Base-by-base conservation (phyloP, 2,329 filamentous ascomycete genomes). In the Penicillium sp. region DNA sequence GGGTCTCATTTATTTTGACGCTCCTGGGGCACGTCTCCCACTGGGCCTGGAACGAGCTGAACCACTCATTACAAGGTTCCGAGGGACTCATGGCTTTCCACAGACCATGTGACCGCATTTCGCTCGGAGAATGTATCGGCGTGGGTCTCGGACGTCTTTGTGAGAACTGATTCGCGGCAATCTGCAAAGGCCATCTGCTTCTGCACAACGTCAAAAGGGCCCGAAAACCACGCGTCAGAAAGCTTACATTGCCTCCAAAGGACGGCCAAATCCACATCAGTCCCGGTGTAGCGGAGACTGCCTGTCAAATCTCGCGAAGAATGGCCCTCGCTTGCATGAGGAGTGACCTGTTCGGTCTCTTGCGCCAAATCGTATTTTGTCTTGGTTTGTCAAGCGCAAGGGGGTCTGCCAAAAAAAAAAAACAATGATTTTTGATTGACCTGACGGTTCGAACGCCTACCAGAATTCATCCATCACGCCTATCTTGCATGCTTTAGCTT, bases 251-350 rank as follows among this genome's bases (percentile, higher is more conserved):
- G 60, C 42, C 54, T 63, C 33, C 54, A 54, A 39, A 51, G 58
- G n/a, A 60, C 58, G 47, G 48, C 60, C 36, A 63, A 53, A 52
- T 61, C 60, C 56, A 52, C 48, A 51, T 54, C 52, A 8, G 53
- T 55, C 24, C 59, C 56, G 10, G 61, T 50, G 47, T 50, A 42
- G 38, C 55, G 57, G 31, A 57, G 53, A 9, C 42, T 51, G 21
- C 18, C 16, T 23, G 62, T 59, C n/a, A 6, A 36, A 36, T 16
- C 2, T 36, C 1, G n/a, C n/a, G 33, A 7, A 36, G 7, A 8
- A 7, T n/a, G 18, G 33, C n/a, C 33, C n/a, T 15, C 8, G 33
- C 33, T 36, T 36, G 33, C n/a, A 36, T 33, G 15, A 6, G 4
- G 13, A 29, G 31, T 15, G 31, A 33, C 31, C 12, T 33, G 5